Evolutionary conservation across 2,329 filamentous ascomycete genomes (phyloP), one percentile per base, ranked within the genome.

Genomic region (Drechslerella coelobrocha): DNA sequence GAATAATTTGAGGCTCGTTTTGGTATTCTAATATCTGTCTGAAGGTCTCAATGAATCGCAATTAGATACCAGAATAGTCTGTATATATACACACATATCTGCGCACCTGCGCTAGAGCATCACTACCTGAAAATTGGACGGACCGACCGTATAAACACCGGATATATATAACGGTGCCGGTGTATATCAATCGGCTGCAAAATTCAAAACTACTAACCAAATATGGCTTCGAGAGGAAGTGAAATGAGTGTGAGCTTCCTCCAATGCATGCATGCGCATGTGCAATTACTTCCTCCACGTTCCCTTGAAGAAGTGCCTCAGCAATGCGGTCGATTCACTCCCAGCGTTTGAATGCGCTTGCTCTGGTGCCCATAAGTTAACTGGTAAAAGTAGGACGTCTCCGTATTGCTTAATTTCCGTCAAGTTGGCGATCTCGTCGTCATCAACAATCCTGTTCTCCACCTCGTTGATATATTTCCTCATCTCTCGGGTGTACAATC

Each of bases 271-370:
- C n/a, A n/a, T n/a, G n/a, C n/a, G n/a, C n/a, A n/a, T n/a, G n/a
- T n/a, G n/a, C n/a, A n/a, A n/a, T 10, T 8, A 45, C 51, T 39
- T 59, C 52, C 50, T 68, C 62, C 62, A 68, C 10, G 47, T 68
- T 1, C 62, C 62, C 27, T 53, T 68, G 47, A 45, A 68, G 21
- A 34, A 37, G 47, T 68, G 62, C 48, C 29, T 59, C 47, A 68
- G 21, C 7, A 54, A 39, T 7, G 55, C 47, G 1, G 21, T 51
- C 14, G 12, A 14, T 17, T 8, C 56, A 19, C 21, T 50, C 29
- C 34, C 52, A 9, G 23, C 24, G 14, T 17, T 21, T 45, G n/a
- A 23, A 26, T 17, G 8, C 23, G 47, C 10, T 23, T 51, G 47
- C 23, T 26, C 37, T n/a, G 61, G 61, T 26, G 61, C 61, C 61